Evolutionary conservation across 371 early-diverging fungal genomes (phyloP).

Genomic region (Nematocida major): DNA sequence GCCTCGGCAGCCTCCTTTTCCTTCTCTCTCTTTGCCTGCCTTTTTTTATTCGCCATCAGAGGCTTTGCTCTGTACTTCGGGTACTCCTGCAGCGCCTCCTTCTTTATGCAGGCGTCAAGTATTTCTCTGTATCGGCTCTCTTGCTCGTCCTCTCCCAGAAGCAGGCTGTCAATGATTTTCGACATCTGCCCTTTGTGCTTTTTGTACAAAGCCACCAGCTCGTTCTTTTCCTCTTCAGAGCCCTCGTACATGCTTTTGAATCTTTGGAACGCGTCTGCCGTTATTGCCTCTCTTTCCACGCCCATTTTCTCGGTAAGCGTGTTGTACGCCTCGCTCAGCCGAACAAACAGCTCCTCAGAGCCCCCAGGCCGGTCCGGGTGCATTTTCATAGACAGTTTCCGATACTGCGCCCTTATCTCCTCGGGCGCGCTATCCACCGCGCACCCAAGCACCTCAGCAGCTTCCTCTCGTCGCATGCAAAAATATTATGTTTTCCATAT

Average conservation of each 20-base stretch:
- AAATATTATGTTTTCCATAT: background rate
- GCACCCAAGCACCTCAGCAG: slow-evolving; percentile 77
- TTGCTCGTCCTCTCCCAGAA: slow-evolving; percentile 54
- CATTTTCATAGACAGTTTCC: slow-evolving; percentile 72
- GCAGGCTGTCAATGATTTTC: slow-evolving; percentile 54
- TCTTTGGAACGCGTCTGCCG: slow-evolving; percentile 37
- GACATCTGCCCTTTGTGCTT: slow-evolving; percentile 57
- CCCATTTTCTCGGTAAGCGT: background rate
- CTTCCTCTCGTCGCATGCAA: slow-evolving; percentile 43
- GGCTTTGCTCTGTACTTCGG: slow-evolving; percentile 23
- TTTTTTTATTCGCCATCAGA: slow-evolving; percentile 3
- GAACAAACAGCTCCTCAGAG: slow-evolving; percentile 67
- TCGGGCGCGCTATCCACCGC: slow-evolving; percentile 70
- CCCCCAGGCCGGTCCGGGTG: slow-evolving; percentile 79
- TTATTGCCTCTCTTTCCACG: slow-evolving; percentile 5
- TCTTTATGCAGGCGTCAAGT: slow-evolving; percentile 36
- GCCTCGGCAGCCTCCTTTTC: slow-evolving; percentile 50
- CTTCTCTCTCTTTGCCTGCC: slow-evolving; percentile 42
- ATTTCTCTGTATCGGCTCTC: slow-evolving; percentile 54
- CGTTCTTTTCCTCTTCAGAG: slow-evolving; percentile 53
- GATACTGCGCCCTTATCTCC: slow-evolving; percentile 82
- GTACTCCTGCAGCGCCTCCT: slow-evolving; percentile 40
- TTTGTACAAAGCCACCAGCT: slow-evolving; percentile 51
- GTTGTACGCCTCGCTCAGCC: slow-evolving; percentile 54
- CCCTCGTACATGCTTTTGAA: slow-evolving; percentile 52